Conservation (phyloP, 2,329 filamentous ascomycete species). For the Fusarium sp. region DNA sequence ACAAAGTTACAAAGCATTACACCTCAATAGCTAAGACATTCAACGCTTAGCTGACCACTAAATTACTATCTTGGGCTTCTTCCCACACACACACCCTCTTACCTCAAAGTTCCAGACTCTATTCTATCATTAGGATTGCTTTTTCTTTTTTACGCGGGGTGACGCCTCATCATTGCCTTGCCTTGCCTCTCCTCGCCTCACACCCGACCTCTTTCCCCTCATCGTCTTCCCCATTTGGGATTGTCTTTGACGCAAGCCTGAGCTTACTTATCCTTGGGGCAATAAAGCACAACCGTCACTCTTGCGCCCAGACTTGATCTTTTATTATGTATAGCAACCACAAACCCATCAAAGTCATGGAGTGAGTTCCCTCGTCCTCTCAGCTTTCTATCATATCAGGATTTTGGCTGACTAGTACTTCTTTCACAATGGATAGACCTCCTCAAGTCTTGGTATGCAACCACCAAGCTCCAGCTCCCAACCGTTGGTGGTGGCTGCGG, state of each 20-base stretch:
- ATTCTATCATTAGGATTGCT: slow-evolving; percentile 3
- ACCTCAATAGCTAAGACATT: slow-evolving; percentile 14
- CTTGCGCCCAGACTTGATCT: slow-evolving; percentile 21
- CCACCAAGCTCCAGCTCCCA: not conserved
- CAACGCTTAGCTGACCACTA: slow-evolving; percentile 2
- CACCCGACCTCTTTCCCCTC: slow-evolving; percentile 27
- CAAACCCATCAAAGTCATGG: slow-evolving; percentile 54
- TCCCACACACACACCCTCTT: slow-evolving; percentile 6
- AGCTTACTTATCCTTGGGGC: slow-evolving; percentile 35
- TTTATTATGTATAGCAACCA: slow-evolving; percentile 52
- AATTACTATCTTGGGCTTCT: not conserved
- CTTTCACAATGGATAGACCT: slow-evolving; percentile 50
- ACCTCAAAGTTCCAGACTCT: slow-evolving; percentile 31
- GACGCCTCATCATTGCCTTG: slow-evolving; percentile 30
- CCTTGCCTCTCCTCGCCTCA: slow-evolving; percentile 18
- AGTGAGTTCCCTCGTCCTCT: slow-evolving; percentile 47
- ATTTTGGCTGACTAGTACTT: slow-evolving; percentile 20
- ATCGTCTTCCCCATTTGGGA: slow-evolving; percentile 40
- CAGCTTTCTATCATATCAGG: slow-evolving; percentile 3
- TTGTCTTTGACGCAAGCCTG: slow-evolving; percentile 32
- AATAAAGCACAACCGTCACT: slow-evolving; percentile 31
- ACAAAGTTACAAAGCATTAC: slow-evolving; percentile 23
- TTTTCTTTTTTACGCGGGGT: slow-evolving; percentile 36
- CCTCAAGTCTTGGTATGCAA: slow-evolving; percentile 50
- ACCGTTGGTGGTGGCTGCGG: slow-evolving; percentile 14